phyloP scores from a whole-genome alignment of 164 flowering plant species.

The Litsea cubeba region DNA sequence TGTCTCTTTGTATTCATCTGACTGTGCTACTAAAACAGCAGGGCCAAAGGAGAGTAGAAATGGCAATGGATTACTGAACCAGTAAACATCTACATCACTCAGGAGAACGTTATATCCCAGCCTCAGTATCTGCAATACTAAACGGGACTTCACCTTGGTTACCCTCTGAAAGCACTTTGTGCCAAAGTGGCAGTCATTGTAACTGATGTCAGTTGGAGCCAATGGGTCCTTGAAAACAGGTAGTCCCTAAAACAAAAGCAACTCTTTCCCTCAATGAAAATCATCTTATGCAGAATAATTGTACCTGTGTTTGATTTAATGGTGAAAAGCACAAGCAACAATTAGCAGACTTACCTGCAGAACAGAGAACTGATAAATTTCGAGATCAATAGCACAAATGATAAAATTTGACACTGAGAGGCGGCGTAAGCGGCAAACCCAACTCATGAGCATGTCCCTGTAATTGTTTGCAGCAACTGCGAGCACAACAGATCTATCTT shows the following conservation, averaged over 20 bases:
- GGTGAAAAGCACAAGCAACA: background rate
- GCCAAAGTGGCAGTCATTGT: constrained; percentile 89
- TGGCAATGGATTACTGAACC: constrained; percentile 81
- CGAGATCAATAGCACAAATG: constrained; percentile 79
- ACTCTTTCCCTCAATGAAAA: background rate
- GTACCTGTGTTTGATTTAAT: background rate
- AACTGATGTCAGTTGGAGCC: constrained; percentile 73
- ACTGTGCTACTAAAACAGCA: constrained; percentile 74
- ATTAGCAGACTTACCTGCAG: constrained; percentile 53
- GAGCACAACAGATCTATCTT: constrained; percentile 66
- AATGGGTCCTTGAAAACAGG: constrained; percentile 70
- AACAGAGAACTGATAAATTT: constrained; percentile 66
- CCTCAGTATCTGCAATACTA: constrained; percentile 79
- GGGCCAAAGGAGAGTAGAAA: constrained; percentile 68
- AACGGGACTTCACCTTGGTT: constrained; percentile 85
- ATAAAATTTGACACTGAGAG: constrained; percentile 61
- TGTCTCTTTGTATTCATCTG: constrained; percentile 77
- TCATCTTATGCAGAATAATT: background rate
- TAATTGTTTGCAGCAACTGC: constrained; percentile 85
- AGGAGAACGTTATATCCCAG: constrained; percentile 87
- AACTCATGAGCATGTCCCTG: constrained; percentile 94
- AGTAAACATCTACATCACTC: constrained; percentile 91
- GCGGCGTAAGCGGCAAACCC: constrained; percentile 82
- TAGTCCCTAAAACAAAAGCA: constrained; percentile 48
- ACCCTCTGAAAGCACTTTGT: constrained; percentile 93